A percentile compares a stretch with the other conserved stretches of the same genome.
phyloP scores from a whole-genome alignment of 75 land plant genomes.

The Larix kaempferi region DNA sequence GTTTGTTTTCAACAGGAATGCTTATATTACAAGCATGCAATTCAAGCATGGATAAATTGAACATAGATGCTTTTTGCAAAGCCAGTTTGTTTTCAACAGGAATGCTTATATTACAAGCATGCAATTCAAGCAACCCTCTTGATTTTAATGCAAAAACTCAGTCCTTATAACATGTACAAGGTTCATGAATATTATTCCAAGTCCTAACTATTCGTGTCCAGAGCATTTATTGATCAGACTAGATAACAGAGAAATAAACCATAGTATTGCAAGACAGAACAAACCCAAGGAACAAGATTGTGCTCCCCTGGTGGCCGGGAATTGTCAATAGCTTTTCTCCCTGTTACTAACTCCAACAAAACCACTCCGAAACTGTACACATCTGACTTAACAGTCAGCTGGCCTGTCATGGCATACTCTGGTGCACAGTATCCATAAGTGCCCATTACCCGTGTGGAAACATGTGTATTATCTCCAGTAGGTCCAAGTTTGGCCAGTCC shows the following conservation, averaged over 20 bases:
- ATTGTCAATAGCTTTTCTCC: conserved; percentile 77
- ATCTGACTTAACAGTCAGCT: conserved; percentile 74
- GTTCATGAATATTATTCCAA: neutral
- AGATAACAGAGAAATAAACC: neutral
- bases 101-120: neutral
- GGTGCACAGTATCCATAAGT: conserved; percentile 84
- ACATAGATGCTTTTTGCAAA: neutral
- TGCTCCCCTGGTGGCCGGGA: conserved; percentile 58
- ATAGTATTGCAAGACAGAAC: neutral
- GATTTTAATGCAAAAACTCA: neutral
- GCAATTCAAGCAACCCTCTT: neutral
- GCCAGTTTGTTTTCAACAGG: neutral
- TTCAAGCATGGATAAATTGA: no score
- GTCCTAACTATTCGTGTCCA: neutral
- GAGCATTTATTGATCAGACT: neutral
- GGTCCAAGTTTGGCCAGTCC: conserved; percentile 83
- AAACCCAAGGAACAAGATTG: conserved; percentile 80
- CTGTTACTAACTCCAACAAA: conserved; percentile 64
- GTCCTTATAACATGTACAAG: neutral
- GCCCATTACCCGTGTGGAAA: conserved; percentile 81
- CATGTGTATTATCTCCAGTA: conserved; percentile 79
- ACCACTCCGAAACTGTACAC: conserved; percentile 84
- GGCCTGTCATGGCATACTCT: conserved; percentile 86
- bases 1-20: neutral
- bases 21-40: neutral